These are phyloP conservation scores for Cenchrus americanus DNA, from an alignment of 176 grass and related monocot genomes.

Conservation along the genomic window DNA sequence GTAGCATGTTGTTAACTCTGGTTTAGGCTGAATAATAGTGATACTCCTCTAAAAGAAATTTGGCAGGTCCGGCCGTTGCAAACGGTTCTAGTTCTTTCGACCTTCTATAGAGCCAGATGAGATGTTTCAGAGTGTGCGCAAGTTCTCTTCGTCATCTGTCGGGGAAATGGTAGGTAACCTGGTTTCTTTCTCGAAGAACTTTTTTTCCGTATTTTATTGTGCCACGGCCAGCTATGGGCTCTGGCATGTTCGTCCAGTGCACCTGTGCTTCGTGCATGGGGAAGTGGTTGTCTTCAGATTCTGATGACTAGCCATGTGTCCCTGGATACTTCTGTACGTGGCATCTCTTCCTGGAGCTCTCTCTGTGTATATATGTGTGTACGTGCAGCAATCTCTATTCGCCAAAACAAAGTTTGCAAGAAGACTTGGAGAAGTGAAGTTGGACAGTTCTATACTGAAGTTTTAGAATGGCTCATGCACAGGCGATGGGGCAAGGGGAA, in stretches of 20 bases:
- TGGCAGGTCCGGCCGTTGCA: not conserved
- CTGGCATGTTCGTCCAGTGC: slow-evolving; percentile 45
- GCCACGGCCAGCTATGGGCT: slow-evolving; percentile 42
- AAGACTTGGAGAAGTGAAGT: not conserved
- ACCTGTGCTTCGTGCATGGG: slow-evolving; percentile 32
- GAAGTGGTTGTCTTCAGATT: not conserved
- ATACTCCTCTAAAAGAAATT: not conserved
- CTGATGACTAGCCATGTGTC: slow-evolving; percentile 46
- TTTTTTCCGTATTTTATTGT: not conserved
- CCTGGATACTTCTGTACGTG: slow-evolving; percentile 39
- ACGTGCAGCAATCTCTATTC: not conserved
- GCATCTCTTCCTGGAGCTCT: slow-evolving; percentile 26
- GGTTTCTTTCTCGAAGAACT: slow-evolving; percentile 22
- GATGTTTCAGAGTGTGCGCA: slow-evolving; percentile 6
- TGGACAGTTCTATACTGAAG: not conserved
- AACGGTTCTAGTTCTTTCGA: not conserved
- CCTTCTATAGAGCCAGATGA: slow-evolving; percentile 21
- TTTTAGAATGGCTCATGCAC: slow-evolving; percentile 54
- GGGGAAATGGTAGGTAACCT: slow-evolving; percentile 29
- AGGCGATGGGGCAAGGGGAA: slow-evolving; percentile 44
- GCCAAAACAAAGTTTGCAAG: not conserved
- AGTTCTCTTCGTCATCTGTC: not conserved
- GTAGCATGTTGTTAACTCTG: slow-evolving; percentile 21
- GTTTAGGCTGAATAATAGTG: not conserved
- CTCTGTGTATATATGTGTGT: slow-evolving; percentile 2